Evolutionary conservation across 106 monocot genomes (phyloP).

Genomic region (Dioscorea dumetorum): DNA sequence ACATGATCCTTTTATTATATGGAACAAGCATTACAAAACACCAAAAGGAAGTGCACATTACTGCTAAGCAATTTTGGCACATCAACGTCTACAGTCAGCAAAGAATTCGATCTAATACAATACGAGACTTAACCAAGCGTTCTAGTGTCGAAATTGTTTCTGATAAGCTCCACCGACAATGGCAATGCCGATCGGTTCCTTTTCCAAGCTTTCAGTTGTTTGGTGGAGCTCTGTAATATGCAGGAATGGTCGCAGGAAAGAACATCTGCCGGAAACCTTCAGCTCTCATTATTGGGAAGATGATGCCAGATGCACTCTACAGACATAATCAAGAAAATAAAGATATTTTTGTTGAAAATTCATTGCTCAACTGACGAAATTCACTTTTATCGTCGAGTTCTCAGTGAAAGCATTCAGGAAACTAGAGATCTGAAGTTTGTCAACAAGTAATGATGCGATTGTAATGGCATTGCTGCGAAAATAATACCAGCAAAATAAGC

Average conservation of each 20-base stretch:
- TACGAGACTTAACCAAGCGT: no score
- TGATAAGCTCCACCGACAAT: no score
- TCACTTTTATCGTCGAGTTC: neutral
- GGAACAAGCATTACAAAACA: neutral
- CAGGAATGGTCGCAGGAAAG: conserved; percentile 83
- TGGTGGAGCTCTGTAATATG: conserved; percentile 82
- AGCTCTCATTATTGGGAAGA: conserved; percentile 86
- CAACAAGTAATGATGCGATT: no score
- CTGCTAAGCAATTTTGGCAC: neutral
- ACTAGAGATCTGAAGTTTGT: no score
- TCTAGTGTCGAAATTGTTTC: no score
- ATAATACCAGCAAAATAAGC: no score
- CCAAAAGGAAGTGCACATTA: neutral
- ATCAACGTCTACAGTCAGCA: no score
- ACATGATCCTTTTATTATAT: no score
- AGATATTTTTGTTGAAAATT: neutral
- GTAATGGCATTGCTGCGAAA: no score
- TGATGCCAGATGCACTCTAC: conserved; percentile 76
- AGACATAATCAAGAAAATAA: neutral
- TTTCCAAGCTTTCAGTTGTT: conserved; percentile 6
- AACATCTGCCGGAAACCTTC: conserved; percentile 96
- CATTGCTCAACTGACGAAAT: neutral
- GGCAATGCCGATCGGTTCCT: no score
- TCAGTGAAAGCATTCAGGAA: no score
- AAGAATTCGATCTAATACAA: no score